Evolutionary conservation across 2,329 filamentous ascomycete species (phyloP).

Genomic region (Aspergillus intermedius): DNA sequence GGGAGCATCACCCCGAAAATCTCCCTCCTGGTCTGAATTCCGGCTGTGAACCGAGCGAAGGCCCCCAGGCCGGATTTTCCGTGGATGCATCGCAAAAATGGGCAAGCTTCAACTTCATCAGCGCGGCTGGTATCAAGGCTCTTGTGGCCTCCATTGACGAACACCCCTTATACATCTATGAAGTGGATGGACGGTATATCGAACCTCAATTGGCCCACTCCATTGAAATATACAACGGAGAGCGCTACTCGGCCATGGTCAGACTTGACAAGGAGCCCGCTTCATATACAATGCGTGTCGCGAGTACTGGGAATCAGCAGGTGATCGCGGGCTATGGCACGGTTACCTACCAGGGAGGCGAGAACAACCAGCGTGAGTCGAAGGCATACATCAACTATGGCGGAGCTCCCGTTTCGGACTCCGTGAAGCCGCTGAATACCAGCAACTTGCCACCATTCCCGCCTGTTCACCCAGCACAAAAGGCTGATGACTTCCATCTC

Average conservation of each 20-base stretch:
- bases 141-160: conserved; percentile 43
- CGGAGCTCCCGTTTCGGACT: conserved; percentile 38
- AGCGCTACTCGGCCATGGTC: conserved; percentile 38
- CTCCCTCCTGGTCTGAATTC: conserved; percentile 22
- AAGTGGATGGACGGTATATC: conserved; percentile 39
- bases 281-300: conserved; percentile 43
- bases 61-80: conserved; percentile 39
- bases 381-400: conserved; percentile 45
- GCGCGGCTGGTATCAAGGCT: conserved; percentile 44
- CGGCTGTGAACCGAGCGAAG: conserved; percentile 44
- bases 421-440: conserved; percentile 41
- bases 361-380: conserved; percentile 49
- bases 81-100: conserved; percentile 38
- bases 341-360: conserved; percentile 40
- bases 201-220: conserved; percentile 33
- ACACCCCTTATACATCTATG: conserved; percentile 41
- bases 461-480: conserved; percentile 32
- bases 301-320: conserved; percentile 46
- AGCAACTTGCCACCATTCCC: conserved; percentile 42
- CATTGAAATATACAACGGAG: conserved; percentile 28
- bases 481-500: conserved; percentile 42
- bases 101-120: conserved; percentile 52
- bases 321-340: conserved; percentile 48
- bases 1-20: not conserved
- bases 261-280: conserved; percentile 33